Percentiles rank a stretch among this genome's conserved stretches.
Conservation (phyloP, 2,329 filamentous ascomycete species). For the Pleoardoris graminearum region DNA sequence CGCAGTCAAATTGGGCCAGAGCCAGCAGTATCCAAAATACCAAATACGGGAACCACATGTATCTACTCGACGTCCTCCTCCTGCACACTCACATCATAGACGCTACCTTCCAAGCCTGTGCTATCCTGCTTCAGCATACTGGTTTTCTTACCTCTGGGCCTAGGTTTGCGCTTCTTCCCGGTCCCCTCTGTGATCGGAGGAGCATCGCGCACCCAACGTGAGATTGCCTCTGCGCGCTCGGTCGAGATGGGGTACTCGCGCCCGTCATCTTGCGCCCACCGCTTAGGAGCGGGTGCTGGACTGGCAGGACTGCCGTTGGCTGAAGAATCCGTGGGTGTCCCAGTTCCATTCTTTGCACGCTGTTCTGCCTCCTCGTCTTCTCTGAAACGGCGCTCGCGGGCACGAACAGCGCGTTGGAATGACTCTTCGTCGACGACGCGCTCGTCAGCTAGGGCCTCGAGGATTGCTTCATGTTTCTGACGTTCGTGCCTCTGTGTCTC, state of each 20-base stretch:
- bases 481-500: slow-evolving; percentile 62
- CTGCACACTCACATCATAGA: slow-evolving; percentile 23
- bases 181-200: slow-evolving; percentile 44
- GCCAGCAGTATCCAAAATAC: neutral
- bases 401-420: slow-evolving; percentile 65
- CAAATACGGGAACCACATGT: neutral
- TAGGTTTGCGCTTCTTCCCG: slow-evolving; percentile 42
- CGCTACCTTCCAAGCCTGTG: slow-evolving; percentile 23
- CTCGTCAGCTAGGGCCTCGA: slow-evolving; percentile 70
- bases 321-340: neutral
- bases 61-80: slow-evolving; percentile 21
- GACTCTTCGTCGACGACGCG: slow-evolving; percentile 68
- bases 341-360: slow-evolving; percentile 8
- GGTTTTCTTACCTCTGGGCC: slow-evolving; percentile 27
- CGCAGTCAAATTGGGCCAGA: neutral
- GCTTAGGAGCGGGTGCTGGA: slow-evolving; percentile 48
- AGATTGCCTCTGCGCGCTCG: slow-evolving; percentile 69
- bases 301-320: slow-evolving; percentile 1
- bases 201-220: slow-evolving; percentile 66
- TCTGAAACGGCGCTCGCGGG: slow-evolving; percentile 60
- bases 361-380: slow-evolving; percentile 58
- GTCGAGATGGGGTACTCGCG: slow-evolving; percentile 72
- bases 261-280: slow-evolving; percentile 67
- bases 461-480: slow-evolving; percentile 66
- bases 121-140: slow-evolving; percentile 8